These are phyloP conservation scores for Penicillium canariense DNA, from an alignment of 495 filamentous ascomycete species.

Conservation along the genomic window DNA sequence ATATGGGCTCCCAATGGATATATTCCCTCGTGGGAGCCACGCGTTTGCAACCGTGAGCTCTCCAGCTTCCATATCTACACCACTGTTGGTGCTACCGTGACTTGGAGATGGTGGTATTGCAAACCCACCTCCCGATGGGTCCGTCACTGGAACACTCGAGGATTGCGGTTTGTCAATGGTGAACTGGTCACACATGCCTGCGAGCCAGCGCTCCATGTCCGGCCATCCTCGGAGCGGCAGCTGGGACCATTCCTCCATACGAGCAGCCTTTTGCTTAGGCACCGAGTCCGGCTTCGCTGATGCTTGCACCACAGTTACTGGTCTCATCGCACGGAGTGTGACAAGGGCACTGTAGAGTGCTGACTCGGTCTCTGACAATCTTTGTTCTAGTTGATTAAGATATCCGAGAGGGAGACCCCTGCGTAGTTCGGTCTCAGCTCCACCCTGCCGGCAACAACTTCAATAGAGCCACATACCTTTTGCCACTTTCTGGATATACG, in stretches of 20 bases:
- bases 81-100: neutral
- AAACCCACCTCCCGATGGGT: neutral
- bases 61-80: neutral
- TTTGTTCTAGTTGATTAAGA: constrained; percentile 30
- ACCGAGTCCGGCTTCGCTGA: constrained; percentile 13
- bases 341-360: constrained; percentile 28
- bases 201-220: constrained; percentile 24
- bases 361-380: constrained; percentile 29
- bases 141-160: neutral
- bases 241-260: constrained; percentile 29
- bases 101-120: constrained; percentile 1
- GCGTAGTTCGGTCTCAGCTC: neutral
- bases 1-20: constrained; percentile 9
- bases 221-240: constrained; percentile 23
- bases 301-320: constrained; percentile 8
- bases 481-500: constrained; percentile 31
- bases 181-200: constrained; percentile 20
- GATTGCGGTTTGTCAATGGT: constrained; percentile 1
- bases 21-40: constrained; percentile 12
- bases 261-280: constrained; percentile 24
- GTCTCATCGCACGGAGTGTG: constrained; percentile 19
- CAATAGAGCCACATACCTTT: constrained; percentile 14
- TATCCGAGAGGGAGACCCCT: constrained; percentile 32
- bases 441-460: neutral
- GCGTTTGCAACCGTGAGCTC: constrained; percentile 1